These are phyloP conservation scores for Macrocybe gigantea DNA, from an alignment of 768 basidiomycete genomes.

Conservation along the genomic window DNA sequence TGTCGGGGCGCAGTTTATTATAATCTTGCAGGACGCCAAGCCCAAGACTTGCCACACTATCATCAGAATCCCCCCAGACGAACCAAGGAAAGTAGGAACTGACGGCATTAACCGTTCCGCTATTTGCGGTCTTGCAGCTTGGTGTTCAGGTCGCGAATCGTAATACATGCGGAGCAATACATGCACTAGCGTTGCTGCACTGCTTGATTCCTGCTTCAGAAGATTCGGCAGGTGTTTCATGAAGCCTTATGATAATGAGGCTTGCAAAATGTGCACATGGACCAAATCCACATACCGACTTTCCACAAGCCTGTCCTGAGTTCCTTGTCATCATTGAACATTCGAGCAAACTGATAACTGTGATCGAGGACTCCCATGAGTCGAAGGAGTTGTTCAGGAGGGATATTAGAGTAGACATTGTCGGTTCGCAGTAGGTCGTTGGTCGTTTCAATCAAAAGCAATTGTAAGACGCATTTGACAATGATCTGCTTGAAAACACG, in stretches of 20 bases:
- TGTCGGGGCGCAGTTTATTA: conserved; percentile 82
- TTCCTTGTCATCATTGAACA: conserved; percentile 98
- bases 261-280: not conserved
- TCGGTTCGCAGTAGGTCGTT: conserved; percentile 92
- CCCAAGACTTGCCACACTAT: conserved; percentile 46
- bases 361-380: conserved; percentile 96
- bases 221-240: conserved; percentile 99
- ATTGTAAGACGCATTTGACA: conserved; percentile 97
- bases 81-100: conserved; percentile 17
- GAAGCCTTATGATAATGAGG: conserved; percentile 57
- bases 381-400: conserved; percentile 86
- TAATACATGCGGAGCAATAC: conserved; percentile 92
- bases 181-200: conserved; percentile 91
- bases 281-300: conserved; percentile 71
- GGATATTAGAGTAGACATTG: conserved; percentile 88
- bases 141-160: conserved; percentile 84
- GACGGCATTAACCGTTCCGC: conserved; percentile 67
- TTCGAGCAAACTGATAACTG: conserved; percentile 94
- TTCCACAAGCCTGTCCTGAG: conserved; percentile 96
- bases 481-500: conserved; percentile 97
- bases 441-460: conserved; percentile 94
- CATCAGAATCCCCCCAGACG: not conserved
- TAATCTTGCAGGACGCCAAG: conserved; percentile 88
- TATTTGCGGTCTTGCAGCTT: conserved; percentile 77
- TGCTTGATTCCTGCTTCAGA: conserved; percentile 96